Percentiles rank a stretch among this genome's conserved stretches.
phyloP scores from a whole-genome alignment of 78 protist species.

The Pigoraptor vietnamica region DNA sequence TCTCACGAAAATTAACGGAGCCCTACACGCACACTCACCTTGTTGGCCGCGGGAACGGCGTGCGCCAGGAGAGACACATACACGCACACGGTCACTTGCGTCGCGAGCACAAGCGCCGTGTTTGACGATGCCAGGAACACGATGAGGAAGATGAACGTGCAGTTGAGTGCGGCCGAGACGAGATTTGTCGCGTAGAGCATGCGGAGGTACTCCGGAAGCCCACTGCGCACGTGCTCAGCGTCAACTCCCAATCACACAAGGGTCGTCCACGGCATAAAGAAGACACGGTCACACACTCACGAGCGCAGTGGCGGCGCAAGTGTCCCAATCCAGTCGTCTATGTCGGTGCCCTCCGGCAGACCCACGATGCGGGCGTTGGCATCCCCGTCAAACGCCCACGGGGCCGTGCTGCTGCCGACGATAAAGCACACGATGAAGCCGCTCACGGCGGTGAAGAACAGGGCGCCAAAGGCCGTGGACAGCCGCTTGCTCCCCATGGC shows the following conservation, averaged over 20 bases:
- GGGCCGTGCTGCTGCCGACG: neutral
- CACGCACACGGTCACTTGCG: neutral
- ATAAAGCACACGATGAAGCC: neutral
- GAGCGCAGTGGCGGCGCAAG: too few species aligned
- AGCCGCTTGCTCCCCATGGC: neutral
- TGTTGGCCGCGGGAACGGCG: neutral
- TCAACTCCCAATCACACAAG: neutral
- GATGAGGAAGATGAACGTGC: neutral
- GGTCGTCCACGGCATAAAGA: neutral
- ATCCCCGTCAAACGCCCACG: neutral
- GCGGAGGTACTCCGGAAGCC: neutral
- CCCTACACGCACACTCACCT: neutral
- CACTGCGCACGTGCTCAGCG: neutral
- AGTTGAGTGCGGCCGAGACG: neutral
- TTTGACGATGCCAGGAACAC: neutral
- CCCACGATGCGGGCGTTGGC: neutral
- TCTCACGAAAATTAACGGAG: too few species aligned
- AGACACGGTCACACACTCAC: neutral
- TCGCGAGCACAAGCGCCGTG: neutral
- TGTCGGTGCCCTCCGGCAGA: neutral
- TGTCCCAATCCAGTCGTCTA: neutral
- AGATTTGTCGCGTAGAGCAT: neutral
- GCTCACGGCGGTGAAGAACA: neutral
- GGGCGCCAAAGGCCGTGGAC: neutral
- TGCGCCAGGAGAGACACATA: neutral